A percentile compares a stretch with the other conserved stretches of the same genome.
phyloP scores from a whole-genome alignment of 2,329 filamentous ascomycete genomes.

The Exophiala calicioides region DNA sequence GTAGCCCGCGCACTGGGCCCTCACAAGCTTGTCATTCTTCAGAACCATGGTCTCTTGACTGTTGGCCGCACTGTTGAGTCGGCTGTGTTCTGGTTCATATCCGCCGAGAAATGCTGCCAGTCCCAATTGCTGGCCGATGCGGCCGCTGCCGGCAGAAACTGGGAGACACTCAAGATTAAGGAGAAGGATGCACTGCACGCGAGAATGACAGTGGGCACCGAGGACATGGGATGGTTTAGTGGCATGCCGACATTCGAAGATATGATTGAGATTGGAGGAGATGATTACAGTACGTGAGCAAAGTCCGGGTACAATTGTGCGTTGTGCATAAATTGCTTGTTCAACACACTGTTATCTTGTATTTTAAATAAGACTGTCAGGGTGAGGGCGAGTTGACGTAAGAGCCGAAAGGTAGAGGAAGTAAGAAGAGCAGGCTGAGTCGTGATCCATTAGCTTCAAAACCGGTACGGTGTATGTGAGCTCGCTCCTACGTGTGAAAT shows the following conservation, averaged over 20 bases:
- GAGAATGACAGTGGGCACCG: constrained; percentile 63
- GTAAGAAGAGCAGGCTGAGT: too few species aligned
- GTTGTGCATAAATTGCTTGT: too few species aligned
- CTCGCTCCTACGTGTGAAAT: too few species aligned
- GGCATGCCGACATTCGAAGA: constrained; percentile 48
- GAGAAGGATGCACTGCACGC: constrained; percentile 70
- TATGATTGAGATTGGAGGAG: too few species aligned
- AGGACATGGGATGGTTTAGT: constrained; percentile 67
- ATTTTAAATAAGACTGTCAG: too few species aligned
- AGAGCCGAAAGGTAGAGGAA: too few species aligned
- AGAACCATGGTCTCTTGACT: constrained; percentile 44
- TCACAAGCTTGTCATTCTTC: constrained; percentile 42
- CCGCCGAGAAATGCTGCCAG: constrained; percentile 56
- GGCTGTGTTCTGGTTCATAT: constrained; percentile 56
- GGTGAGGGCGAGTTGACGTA: too few species aligned
- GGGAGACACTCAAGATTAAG: constrained; percentile 63
- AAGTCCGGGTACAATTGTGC: too few species aligned
- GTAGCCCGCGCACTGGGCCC: constrained; percentile 41
- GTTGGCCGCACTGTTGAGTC: constrained; percentile 45
- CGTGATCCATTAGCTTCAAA: too few species aligned
- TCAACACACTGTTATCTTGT: too few species aligned
- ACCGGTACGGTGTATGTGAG: too few species aligned
- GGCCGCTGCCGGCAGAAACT: constrained; percentile 53
- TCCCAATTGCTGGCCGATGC: constrained; percentile 56
- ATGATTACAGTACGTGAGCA: too few species aligned